Conservation (phyloP, 2,329 filamentous ascomycete species). For the Pyrenophora teres region DNA sequence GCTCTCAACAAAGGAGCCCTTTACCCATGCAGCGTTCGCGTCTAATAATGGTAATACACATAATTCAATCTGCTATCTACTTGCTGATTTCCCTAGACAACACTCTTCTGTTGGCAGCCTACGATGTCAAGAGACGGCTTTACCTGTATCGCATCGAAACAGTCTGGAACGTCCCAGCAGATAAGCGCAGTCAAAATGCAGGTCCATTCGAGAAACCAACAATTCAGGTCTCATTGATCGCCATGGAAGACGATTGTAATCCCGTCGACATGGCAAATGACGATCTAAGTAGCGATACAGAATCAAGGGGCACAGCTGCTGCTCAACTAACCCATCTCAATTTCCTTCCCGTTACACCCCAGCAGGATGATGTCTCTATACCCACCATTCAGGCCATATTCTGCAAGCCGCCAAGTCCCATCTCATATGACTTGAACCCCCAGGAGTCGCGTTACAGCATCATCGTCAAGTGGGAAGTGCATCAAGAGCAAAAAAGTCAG, state of each 20-base stretch:
- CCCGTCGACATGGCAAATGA: constrained; percentile 31
- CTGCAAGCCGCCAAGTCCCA: constrained; percentile 57
- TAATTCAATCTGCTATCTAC: background rate
- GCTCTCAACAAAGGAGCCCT: constrained; percentile 60
- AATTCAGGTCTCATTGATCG: constrained; percentile 36
- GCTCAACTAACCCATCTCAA: constrained; percentile 70
- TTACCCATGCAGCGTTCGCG: constrained; percentile 50
- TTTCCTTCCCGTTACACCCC: constrained; percentile 69
- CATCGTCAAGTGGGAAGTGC: constrained; percentile 80
- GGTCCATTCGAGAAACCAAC: constrained; percentile 46
- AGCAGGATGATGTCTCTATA: constrained; percentile 62
- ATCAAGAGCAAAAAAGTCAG: constrained; percentile 63
- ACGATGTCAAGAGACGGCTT: constrained; percentile 72
- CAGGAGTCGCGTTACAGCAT: constrained; percentile 72
- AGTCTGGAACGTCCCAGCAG: constrained; percentile 68
- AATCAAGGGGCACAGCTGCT: constrained; percentile 34
- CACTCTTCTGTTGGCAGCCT: constrained; percentile 67
- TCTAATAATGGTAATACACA: constrained; percentile 74
- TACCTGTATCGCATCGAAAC: constrained; percentile 75
- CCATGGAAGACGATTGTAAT: constrained; percentile 38
- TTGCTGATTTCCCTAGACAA: constrained; percentile 38
- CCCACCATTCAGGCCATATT: constrained; percentile 75
- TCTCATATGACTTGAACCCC: constrained; percentile 55
- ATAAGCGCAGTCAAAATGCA: constrained; percentile 59
- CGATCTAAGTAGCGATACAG: constrained; percentile 29